phyloP scores from a whole-genome alignment of 2,329 filamentous ascomycete genomes.

The Colletotrichum sp. region DNA sequence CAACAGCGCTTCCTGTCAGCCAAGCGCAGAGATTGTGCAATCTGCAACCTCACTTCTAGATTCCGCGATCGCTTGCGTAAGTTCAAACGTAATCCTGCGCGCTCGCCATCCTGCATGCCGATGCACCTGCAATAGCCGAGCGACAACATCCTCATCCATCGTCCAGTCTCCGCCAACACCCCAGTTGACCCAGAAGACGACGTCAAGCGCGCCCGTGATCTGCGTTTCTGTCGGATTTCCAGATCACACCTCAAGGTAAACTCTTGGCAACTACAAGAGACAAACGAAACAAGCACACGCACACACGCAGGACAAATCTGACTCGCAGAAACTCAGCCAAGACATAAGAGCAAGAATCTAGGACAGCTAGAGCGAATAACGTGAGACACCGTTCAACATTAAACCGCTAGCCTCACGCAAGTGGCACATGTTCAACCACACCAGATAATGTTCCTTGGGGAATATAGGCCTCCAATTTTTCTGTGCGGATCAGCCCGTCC shows the following conservation, averaged over 20 bases:
- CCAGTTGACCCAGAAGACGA: neutral
- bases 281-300: conserved; percentile 1
- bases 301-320: neutral
- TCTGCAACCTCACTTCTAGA: conserved; percentile 1
- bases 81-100: conserved; percentile 7
- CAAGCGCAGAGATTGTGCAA: conserved; percentile 4
- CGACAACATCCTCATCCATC: neutral
- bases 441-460: neutral
- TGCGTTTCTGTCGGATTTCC: neutral
- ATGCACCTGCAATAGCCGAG: conserved; percentile 16
- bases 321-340: conserved; percentile 8
- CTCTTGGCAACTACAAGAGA: conserved; percentile 5
- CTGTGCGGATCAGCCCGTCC: conserved; percentile 10
- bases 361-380: neutral
- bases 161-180: neutral
- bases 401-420: neutral
- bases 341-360: neutral
- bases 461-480: neutral
- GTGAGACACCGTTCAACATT: conserved; percentile 5
- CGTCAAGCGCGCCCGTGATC: conserved; percentile 8
- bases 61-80: conserved; percentile 20
- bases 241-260: neutral
- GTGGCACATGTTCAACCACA: neutral
- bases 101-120: neutral
- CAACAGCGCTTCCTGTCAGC: conserved; percentile 1